Percentiles rank a stretch among this genome's conserved stretches.
Conservation (phyloP, 2,329 filamentous ascomycete species). For the Chaetomium sp. region DNA sequence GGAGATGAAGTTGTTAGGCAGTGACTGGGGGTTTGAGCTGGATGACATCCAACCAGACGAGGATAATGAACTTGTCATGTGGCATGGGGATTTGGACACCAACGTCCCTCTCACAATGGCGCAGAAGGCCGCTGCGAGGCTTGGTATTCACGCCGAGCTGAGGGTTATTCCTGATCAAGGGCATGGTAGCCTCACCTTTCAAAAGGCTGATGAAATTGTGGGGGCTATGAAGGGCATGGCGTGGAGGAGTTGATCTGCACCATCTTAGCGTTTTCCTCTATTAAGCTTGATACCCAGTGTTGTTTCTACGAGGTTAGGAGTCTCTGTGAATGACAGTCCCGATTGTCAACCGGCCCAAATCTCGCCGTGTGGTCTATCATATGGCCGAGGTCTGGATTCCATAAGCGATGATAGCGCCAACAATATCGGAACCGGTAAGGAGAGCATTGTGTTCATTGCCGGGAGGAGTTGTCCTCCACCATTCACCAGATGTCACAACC, state of each 20-base stretch:
- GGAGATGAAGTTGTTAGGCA: constrained; percentile 7
- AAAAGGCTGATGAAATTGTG: constrained; percentile 6
- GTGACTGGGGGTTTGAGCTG: constrained; percentile 6
- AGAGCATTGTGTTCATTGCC: no score
- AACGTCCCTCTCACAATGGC: constrained; percentile 8
- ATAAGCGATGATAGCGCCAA: no score
- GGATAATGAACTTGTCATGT: constrained; percentile 1
- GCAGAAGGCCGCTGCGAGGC: neutral
- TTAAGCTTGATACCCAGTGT: no score
- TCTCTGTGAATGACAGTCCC: no score
- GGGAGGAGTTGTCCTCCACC: no score
- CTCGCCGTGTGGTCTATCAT: no score
- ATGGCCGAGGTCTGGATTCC: no score
- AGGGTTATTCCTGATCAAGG: constrained; percentile 3
- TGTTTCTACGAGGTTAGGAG: no score
- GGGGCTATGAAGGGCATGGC: neutral
- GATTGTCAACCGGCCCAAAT: no score
- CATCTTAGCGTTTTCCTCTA: no score
- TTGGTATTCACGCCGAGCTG: neutral
- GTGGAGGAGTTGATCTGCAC: neutral
- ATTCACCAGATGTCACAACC: no score
- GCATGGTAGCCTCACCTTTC: constrained; percentile 3
- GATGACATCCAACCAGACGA: neutral
- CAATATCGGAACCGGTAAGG: no score
- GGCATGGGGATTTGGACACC: constrained; percentile 7